These are phyloP conservation scores for Chlorella sorokiniana DNA, from an alignment of 139 green algal genomes.

Conservation along the genomic window DNA sequence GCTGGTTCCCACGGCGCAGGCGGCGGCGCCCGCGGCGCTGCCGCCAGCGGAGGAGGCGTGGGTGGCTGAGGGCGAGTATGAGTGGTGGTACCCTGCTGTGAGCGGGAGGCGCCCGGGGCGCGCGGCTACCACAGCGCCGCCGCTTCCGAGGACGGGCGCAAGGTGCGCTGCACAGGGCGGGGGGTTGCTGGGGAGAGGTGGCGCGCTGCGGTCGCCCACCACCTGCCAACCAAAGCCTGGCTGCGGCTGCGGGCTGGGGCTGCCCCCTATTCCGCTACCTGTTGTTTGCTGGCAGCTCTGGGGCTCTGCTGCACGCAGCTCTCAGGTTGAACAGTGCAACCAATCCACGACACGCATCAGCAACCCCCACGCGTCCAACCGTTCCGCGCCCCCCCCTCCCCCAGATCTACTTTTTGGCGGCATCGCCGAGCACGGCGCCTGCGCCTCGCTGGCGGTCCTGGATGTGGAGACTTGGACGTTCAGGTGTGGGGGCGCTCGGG, in stretches of 20 bases:
- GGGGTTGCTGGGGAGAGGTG: no score
- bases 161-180: background rate
- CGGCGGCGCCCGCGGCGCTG: background rate
- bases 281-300: no score
- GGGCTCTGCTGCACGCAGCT: no score
- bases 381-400: no score
- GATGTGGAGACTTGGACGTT: background rate
- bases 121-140: slow-evolving; percentile 24
- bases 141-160: background rate
- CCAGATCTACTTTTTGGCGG: slow-evolving; percentile 25
- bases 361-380: background rate
- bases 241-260: no score
- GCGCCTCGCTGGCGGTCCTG: slow-evolving; percentile 13
- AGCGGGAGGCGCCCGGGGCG: background rate
- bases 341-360: background rate
- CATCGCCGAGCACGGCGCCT: background rate
- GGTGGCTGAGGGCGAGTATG: background rate
- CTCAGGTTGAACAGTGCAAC: no score
- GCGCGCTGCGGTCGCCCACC: no score
- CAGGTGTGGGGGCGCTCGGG: background rate
- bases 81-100: slow-evolving; percentile 15
- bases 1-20: no score
- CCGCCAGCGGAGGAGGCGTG: background rate
- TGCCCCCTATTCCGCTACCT: no score
- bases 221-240: no score